Evolutionary conservation across 1,139 yeast genomes (phyloP).

Genomic region (Yamadazyma taylorii): DNA sequence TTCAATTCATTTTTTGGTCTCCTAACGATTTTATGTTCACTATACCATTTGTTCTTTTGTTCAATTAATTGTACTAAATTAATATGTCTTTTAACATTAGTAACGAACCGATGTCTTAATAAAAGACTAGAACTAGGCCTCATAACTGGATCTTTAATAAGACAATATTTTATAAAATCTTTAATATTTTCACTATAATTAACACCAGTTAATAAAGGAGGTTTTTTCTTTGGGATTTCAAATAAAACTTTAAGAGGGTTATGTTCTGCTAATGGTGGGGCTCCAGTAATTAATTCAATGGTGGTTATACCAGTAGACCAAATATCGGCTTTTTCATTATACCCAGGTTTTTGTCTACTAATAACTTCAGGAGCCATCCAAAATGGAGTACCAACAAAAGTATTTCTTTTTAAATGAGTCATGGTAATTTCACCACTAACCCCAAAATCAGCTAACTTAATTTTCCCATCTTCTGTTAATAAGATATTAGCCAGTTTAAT

Average conservation of each 20-base stretch:
- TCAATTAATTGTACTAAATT: slow-evolving; percentile 13
- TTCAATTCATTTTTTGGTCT: slow-evolving; percentile 11
- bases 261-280: slow-evolving; percentile 66
- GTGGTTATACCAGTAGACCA: slow-evolving; percentile 89
- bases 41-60: slow-evolving; percentile 25
- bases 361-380: slow-evolving; percentile 96
- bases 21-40: slow-evolving; percentile 9
- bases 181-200: slow-evolving; percentile 51
- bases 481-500: slow-evolving; percentile 82
- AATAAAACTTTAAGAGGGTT: slow-evolving; percentile 77
- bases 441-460: slow-evolving; percentile 84
- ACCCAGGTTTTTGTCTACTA: slow-evolving; percentile 48
- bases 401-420: slow-evolving; percentile 57
- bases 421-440: slow-evolving; percentile 79
- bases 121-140: slow-evolving; percentile 51
- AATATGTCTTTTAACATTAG: slow-evolving; percentile 14
- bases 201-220: slow-evolving; percentile 57
- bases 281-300: slow-evolving; percentile 70
- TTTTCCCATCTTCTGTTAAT: slow-evolving; percentile 58
- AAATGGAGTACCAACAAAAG: slow-evolving; percentile 87
- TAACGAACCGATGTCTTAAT: slow-evolving; percentile 48
- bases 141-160: slow-evolving; percentile 54
- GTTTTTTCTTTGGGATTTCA: slow-evolving; percentile 65
- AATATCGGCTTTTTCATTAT: slow-evolving; percentile 79
- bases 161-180: slow-evolving; percentile 60